Evolutionary conservation across 2,329 filamentous ascomycete species (phyloP).

Genomic region (Claviceps fusiformis): DNA sequence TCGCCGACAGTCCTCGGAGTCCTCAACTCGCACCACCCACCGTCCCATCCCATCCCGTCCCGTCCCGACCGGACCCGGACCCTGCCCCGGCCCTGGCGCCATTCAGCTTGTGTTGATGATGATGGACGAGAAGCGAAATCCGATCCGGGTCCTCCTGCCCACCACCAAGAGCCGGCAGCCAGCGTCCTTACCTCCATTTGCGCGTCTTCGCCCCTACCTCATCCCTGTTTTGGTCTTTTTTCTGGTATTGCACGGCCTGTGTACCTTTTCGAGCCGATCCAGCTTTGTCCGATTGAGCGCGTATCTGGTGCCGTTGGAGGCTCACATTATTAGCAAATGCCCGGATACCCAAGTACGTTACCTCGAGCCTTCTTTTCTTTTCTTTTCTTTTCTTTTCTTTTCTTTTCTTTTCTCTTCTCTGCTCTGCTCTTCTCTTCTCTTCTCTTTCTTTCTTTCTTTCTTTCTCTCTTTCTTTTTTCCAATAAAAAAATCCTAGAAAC

Average conservation of each 20-base stretch:
- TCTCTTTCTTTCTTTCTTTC: no score
- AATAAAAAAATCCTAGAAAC: no score
- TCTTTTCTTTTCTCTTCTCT: no score
- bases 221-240: conserved; percentile 2
- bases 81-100: no score
- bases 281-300: not conserved
- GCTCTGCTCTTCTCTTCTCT: no score
- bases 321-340: conserved; percentile 96
- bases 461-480: no score
- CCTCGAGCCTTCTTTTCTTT: no score
- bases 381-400: no score
- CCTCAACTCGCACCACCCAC: no score
- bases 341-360: conserved; percentile 59
- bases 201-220: conserved; percentile 3
- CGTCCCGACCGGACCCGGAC: no score
- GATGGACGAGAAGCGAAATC: conserved; percentile 3
- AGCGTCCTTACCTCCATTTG: conserved; percentile 1
- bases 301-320: conserved; percentile 63
- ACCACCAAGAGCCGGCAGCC: not conserved
- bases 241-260: not conserved
- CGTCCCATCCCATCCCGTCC: no score
- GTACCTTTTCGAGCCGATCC: not conserved
- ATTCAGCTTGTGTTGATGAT: no score
- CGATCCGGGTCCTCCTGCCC: not conserved
- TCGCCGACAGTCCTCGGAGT: not conserved